These are phyloP conservation scores for Phytopythium litorale DNA, from an alignment of 352 stramenopile genomes.

Conservation along the genomic window DNA sequence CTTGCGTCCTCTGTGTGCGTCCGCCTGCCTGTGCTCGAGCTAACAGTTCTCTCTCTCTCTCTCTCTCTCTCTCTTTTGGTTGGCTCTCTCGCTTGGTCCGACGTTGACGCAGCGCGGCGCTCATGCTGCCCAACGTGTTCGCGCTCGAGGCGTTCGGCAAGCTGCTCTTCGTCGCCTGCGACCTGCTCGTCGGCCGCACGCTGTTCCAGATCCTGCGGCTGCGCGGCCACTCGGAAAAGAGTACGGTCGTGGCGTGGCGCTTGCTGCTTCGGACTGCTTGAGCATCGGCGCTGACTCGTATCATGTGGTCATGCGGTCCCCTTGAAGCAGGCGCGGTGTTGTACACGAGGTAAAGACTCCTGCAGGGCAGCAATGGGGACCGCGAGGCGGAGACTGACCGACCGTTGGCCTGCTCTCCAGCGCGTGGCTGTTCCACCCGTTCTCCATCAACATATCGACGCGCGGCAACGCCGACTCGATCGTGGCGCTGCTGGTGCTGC, in stretches of 20 bases:
- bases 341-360: slow-evolving; percentile 42
- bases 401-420: slow-evolving; percentile 11
- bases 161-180: slow-evolving; percentile 94
- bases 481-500: slow-evolving; percentile 91
- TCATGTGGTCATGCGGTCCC: background rate
- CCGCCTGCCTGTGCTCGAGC: background rate
- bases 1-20: background rate
- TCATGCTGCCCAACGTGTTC: slow-evolving; percentile 75
- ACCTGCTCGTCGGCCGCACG: slow-evolving; percentile 91
- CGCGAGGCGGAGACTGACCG: background rate
- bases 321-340: slow-evolving; percentile 39
- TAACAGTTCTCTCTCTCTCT: background rate
- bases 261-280: background rate
- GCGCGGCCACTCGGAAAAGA: slow-evolving; percentile 47
- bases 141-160: slow-evolving; percentile 89
- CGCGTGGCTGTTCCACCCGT: slow-evolving; percentile 97
- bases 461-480: slow-evolving; percentile 96
- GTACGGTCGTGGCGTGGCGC: slow-evolving; percentile 15
- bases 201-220: slow-evolving; percentile 85
- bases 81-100: background rate
- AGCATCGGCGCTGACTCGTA: background rate
- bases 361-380: background rate
- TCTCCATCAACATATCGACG: slow-evolving; percentile 99
- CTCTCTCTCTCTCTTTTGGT: background rate
- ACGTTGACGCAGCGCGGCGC: slow-evolving; percentile 39